A percentile compares a stretch with the other conserved stretches of the same genome.
phyloP scores from a whole-genome alignment of 495 filamentous ascomycete species.

The Neurospora tetraspora region DNA sequence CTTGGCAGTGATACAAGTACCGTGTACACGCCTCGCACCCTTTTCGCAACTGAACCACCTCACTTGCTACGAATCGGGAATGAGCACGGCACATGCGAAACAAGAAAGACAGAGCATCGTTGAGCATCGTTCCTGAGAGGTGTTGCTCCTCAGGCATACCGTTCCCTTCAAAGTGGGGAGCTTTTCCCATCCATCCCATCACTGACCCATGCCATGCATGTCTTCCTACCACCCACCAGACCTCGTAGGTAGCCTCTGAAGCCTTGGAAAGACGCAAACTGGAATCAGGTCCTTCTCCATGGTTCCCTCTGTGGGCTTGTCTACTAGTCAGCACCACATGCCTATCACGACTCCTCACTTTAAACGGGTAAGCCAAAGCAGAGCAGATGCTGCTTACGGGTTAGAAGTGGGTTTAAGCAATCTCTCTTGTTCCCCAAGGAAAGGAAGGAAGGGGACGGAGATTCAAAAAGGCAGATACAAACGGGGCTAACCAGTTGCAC shows the following conservation, averaged over 20 bases:
- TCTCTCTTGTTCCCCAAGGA: neutral
- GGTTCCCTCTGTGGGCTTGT: neutral
- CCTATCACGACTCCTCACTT: neutral
- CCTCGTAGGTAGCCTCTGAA: neutral
- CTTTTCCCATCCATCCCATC: neutral
- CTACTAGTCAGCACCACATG: neutral
- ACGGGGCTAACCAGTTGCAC: neutral
- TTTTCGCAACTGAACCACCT: neutral
- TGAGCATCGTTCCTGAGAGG: neutral
- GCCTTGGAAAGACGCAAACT: neutral
- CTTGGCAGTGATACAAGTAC: neutral
- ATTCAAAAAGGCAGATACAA: neutral
- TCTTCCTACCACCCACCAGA: neutral
- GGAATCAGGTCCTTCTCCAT: neutral
- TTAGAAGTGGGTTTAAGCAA: neutral
- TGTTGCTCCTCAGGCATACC: neutral
- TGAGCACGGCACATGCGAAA: neutral
- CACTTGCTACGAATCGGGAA: neutral
- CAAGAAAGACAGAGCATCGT: neutral
- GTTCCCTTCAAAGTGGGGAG: neutral
- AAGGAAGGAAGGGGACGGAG: neutral
- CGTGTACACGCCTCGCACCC: neutral
- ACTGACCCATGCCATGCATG: neutral
- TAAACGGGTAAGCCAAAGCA: neutral
- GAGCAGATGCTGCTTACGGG: neutral